These are phyloP conservation scores for Saccharomycopsis amapae DNA, from an alignment of 805 yeast species.

Conservation along the genomic window DNA sequence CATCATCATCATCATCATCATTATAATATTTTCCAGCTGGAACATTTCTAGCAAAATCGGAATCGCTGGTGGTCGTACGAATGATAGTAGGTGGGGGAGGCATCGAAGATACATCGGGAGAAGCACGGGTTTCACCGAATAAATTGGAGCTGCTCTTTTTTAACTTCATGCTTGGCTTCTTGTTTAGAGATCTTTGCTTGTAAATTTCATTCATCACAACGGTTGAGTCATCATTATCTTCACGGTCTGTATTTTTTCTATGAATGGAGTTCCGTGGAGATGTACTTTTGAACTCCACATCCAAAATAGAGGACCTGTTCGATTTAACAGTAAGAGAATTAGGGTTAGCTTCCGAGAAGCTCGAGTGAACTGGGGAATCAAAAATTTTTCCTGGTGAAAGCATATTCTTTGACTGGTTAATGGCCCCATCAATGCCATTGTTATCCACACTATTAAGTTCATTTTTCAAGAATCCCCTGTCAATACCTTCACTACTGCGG, in stretches of 20 bases:
- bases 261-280: conserved; percentile 15
- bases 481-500: neutral
- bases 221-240: conserved; percentile 4
- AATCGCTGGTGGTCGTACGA: neutral
- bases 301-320: conserved; percentile 17
- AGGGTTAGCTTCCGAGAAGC: neutral
- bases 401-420: neutral
- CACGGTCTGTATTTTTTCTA: conserved; percentile 19
- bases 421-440: conserved; percentile 9
- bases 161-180: conserved; percentile 13
- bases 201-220: conserved; percentile 17
- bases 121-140: neutral
- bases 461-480: conserved; percentile 6
- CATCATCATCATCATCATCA: conserved; percentile 2
- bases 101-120: conserved; percentile 14
- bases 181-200: conserved; percentile 9
- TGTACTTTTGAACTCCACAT: conserved; percentile 17
- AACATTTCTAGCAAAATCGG: too few relatives aligned
- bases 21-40: neutral
- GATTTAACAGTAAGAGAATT: neutral
- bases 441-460: conserved; percentile 13
- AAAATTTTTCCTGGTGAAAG: conserved; percentile 12
- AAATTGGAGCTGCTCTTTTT: conserved; percentile 3
- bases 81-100: conserved; percentile 4
- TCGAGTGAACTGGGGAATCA: conserved; percentile 10